Conservation (phyloP, 2,329 filamentous ascomycete genomes). For the Metarhizium rileyi region DNA sequence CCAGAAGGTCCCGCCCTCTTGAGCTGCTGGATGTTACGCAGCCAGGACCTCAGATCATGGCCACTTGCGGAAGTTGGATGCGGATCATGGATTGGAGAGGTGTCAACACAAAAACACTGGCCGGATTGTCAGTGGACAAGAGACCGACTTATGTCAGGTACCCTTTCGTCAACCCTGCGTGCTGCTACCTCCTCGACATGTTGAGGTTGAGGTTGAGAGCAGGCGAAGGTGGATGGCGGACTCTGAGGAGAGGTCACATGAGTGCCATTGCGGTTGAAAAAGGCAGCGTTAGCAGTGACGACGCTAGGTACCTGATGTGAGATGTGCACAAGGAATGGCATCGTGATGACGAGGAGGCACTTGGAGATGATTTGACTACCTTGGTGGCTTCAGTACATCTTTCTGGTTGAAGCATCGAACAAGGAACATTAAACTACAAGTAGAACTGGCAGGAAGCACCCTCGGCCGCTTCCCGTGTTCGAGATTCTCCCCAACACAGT, state of each 20-base stretch:
- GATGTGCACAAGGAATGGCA: no score
- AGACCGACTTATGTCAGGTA: slow-evolving; percentile 7
- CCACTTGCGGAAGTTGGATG: neutral
- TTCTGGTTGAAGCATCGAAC: no score
- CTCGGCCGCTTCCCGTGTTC: neutral
- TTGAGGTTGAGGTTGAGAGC: neutral
- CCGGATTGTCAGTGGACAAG: slow-evolving; percentile 2
- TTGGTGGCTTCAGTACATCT: no score
- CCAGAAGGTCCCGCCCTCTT: neutral
- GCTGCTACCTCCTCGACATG: neutral
- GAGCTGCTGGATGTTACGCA: neutral
- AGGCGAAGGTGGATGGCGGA: neutral
- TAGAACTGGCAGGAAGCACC: neutral
- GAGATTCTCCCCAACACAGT: neutral
- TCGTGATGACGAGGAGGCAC: no score
- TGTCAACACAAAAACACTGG: neutral
- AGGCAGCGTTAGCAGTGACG: no score
- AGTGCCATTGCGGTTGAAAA: neutral
- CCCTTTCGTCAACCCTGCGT: slow-evolving; percentile 4
- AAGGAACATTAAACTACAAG: neutral
- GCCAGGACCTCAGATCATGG: neutral
- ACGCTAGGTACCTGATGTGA: no score
- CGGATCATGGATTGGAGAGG: neutral
- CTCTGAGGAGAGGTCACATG: neutral
- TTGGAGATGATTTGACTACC: no score